A percentile compares a stretch with the other conserved stretches of the same genome.
phyloP scores from a whole-genome alignment of 2,329 filamentous ascomycete genomes.

The Ceratocystis diversiconidia region DNA sequence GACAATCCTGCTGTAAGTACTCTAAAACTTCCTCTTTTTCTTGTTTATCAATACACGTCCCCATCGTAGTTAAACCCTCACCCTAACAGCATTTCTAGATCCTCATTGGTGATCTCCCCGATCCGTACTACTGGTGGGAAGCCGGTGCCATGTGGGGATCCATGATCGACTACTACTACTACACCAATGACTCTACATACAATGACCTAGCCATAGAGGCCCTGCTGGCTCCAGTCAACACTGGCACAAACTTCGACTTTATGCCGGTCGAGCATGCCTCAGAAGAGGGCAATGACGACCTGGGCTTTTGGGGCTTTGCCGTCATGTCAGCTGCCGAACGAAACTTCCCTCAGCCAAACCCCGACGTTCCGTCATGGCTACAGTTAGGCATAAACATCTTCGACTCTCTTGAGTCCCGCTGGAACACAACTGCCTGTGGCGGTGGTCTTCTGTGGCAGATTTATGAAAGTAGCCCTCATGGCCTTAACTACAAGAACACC shows the following conservation, averaged over 20 bases:
- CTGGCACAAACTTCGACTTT: conserved; percentile 43
- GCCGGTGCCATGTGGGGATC: conserved; percentile 51
- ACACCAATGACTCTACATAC: conserved; percentile 48
- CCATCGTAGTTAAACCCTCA: not conserved
- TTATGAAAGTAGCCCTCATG: conserved; percentile 55
- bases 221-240: conserved; percentile 40
- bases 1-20: conserved; percentile 27
- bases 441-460: conserved; percentile 77
- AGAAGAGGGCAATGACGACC: conserved; percentile 61
- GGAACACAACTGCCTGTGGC: conserved; percentile 52
- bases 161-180: conserved; percentile 56
- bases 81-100: not conserved
- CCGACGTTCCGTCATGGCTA: conserved; percentile 46
- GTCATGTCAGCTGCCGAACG: conserved; percentile 55
- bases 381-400: conserved; percentile 57
- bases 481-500: conserved; percentile 66
- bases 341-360: conserved; percentile 48
- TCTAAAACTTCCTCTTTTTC: not conserved
- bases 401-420: conserved; percentile 53
- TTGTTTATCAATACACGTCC: conserved; percentile 18
- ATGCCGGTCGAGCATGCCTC: conserved; percentile 41
- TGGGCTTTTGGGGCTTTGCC: conserved; percentile 59
- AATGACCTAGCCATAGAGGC: conserved; percentile 45
- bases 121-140: conserved; percentile 58
- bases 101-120: conserved; percentile 43